Evolutionary conservation across 495 filamentous ascomycete genomes (phyloP).

Genomic region (Bathelium albidoporum): DNA sequence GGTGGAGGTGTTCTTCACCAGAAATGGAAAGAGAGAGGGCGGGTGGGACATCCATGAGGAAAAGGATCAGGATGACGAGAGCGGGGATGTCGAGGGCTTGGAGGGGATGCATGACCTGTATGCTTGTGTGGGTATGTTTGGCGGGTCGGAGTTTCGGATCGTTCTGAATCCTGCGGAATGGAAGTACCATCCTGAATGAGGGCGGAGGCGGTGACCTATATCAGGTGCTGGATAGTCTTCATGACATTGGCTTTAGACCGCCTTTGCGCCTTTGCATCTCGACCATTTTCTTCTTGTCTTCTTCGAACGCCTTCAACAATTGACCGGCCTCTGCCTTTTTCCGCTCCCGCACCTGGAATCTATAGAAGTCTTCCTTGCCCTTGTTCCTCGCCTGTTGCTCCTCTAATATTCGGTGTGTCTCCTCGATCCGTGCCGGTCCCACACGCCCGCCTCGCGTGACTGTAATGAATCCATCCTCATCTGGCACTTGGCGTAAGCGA

Average conservation of each 20-base stretch:
- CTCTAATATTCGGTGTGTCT: slow-evolving; percentile 59
- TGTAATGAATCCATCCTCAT: slow-evolving; percentile 92
- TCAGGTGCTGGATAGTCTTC: neutral
- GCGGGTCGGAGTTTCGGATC: slow-evolving; percentile 60
- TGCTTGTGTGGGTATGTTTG: slow-evolving; percentile 67
- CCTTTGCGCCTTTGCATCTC: slow-evolving; percentile 51
- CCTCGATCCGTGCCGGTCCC: slow-evolving; percentile 63
- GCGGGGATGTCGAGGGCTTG: slow-evolving; percentile 55
- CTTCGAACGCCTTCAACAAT: slow-evolving; percentile 54
- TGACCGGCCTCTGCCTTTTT: slow-evolving; percentile 70
- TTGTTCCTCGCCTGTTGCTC: slow-evolving; percentile 60
- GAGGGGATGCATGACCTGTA: slow-evolving; percentile 75
- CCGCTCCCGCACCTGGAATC: slow-evolving; percentile 85
- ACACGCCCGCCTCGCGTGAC: slow-evolving; percentile 68
- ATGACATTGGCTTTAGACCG: neutral
- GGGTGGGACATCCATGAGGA: slow-evolving; percentile 84
- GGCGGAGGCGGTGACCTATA: neutral
- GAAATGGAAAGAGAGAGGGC: slow-evolving; percentile 52
- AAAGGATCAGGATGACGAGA: slow-evolving; percentile 52
- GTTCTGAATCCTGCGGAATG: slow-evolving; percentile 41
- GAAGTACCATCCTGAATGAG: slow-evolving; percentile 18
- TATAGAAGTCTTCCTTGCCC: slow-evolving; percentile 70
- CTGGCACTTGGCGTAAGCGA: slow-evolving; percentile 60
- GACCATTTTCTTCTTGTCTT: slow-evolving; percentile 51
- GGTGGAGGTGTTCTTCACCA: slow-evolving; percentile 67